Conservation (phyloP, 495 filamentous ascomycete genomes). For the Penicillium samsonianum region DNA sequence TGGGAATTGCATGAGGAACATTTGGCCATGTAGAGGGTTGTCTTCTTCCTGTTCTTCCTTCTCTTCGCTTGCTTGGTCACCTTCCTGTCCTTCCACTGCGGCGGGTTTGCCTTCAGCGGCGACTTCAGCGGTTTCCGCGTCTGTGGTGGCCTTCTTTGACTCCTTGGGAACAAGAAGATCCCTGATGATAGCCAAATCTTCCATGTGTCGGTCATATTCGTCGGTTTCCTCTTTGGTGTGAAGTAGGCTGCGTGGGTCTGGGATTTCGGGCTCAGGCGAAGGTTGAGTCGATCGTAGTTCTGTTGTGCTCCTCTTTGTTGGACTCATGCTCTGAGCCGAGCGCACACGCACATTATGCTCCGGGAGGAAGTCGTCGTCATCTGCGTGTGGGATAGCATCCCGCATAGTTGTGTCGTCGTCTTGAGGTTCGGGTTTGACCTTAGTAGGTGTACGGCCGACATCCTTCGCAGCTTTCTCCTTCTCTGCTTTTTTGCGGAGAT, state of each 20-base stretch:
- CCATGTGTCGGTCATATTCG: constrained; percentile 46
- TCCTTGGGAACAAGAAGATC: constrained; percentile 36
- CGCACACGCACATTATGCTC: constrained; percentile 43
- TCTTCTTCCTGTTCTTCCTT: constrained; percentile 34
- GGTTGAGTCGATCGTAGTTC: constrained; percentile 6
- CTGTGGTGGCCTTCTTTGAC: constrained; percentile 20
- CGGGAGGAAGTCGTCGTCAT: constrained; percentile 45
- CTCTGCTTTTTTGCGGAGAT: constrained; percentile 41
- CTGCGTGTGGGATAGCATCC: constrained; percentile 33
- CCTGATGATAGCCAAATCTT: constrained; percentile 42
- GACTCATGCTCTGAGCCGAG: constrained; percentile 15
- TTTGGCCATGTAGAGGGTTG: constrained; percentile 39
- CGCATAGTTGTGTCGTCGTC: constrained; percentile 44
- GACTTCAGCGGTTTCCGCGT: constrained; percentile 17
- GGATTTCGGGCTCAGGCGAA: constrained; percentile 10
- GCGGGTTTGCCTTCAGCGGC: constrained; percentile 13
- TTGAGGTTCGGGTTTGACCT: constrained; percentile 47
- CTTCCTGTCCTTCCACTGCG: constrained; percentile 14
- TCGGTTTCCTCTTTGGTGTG: constrained; percentile 51
- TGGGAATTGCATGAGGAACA: constrained; percentile 59
- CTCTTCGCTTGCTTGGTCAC: constrained; percentile 18
- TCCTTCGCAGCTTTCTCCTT: constrained; percentile 33
- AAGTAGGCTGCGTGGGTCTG: constrained; percentile 40
- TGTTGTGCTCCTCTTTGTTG: constrained; percentile 10
- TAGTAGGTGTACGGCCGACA: constrained; percentile 19